Evolutionary conservation across 257 asterid genomes (phyloP), one percentile per base, ranked within the genome.

Genomic region (Scutellaria baicalensis): DNA sequence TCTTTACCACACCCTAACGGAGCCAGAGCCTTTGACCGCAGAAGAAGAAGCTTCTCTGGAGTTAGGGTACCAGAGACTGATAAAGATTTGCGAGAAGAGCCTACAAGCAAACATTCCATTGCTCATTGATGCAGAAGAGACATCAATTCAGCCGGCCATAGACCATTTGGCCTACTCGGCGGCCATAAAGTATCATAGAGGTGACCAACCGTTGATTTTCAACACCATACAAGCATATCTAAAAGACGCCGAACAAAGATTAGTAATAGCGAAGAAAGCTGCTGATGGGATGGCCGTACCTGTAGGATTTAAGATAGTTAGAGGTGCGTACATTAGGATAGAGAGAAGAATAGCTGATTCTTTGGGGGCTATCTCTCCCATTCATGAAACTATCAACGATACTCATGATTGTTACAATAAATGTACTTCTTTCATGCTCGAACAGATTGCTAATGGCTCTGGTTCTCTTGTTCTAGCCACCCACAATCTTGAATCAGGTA

Each of bases 41-140:
- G 85, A 80, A 1, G 97, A 94, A 80, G 97, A 91, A 54, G 54
- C 8, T 3, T 75, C 89, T 73, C 87, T 94, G 23, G 45, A 67
- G 6, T 16, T 76, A 18, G 85, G 87, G 8, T 83, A 78, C 57
- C 56, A 76, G 27, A 80, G 99, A 54, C 52, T 91, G 5, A 8
- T 4, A 7, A 74, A 50, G 20, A 85, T 94, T 5, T 87, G 96
- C 61, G 52, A 56, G 4, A 78, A 76, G 0, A 82, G 96, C 21
- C 0, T 69, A 0, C 83, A 59, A 80, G 5, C 77, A 11, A 17
- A 10, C 3, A 40, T 84, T 9, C 95, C 97, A 5, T 27, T 94
- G n/a, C 61, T 94, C 0, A 82, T 94, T 8, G 97, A 94, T 56
- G 99, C 99, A 9, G 99, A 94, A 82, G 97, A 89, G 6, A 86